A percentile compares a stretch with the other conserved stretches of the same genome.
phyloP scores from a whole-genome alignment of 495 filamentous ascomycete genomes.

The Neurospora pannonica region DNA sequence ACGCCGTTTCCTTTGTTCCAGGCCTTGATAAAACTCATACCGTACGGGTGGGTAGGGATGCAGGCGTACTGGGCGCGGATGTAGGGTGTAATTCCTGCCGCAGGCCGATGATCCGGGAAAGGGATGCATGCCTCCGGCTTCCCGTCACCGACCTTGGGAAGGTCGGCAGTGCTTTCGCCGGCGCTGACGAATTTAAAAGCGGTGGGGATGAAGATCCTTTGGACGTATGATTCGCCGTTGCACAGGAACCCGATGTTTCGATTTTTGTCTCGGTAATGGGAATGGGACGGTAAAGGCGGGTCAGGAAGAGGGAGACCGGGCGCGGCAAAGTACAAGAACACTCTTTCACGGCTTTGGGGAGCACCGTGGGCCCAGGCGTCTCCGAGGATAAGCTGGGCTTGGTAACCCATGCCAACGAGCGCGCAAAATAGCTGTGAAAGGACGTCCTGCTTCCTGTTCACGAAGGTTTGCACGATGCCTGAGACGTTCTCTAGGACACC shows the following conservation, averaged over 20 bases:
- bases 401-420: slow-evolving; percentile 65
- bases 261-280: slow-evolving; percentile 31
- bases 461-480: slow-evolving; percentile 40
- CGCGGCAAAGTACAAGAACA: slow-evolving; percentile 59
- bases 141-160: slow-evolving; percentile 50
- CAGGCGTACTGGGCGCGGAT: slow-evolving; percentile 24
- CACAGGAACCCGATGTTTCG: slow-evolving; percentile 46
- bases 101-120: slow-evolving; percentile 55
- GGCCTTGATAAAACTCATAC: slow-evolving; percentile 36
- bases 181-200: slow-evolving; percentile 47
- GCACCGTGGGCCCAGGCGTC: slow-evolving; percentile 62
- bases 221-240: slow-evolving; percentile 51
- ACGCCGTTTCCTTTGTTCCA: slow-evolving; percentile 28
- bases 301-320: slow-evolving; percentile 46
- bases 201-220: slow-evolving; percentile 37
- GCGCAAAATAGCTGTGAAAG: slow-evolving; percentile 60
- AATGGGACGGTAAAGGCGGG: slow-evolving; percentile 51
- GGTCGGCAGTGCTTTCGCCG: slow-evolving; percentile 40
- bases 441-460: slow-evolving; percentile 41
- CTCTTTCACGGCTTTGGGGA: slow-evolving; percentile 49
- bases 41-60: slow-evolving; percentile 37
- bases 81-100: slow-evolving; percentile 18
- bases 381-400: slow-evolving; percentile 50
- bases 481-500: slow-evolving; percentile 66
- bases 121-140: slow-evolving; percentile 43